Evolutionary conservation across 2,329 filamentous ascomycete species (phyloP).

Genomic region (Fusarium albosuccineum): DNA sequence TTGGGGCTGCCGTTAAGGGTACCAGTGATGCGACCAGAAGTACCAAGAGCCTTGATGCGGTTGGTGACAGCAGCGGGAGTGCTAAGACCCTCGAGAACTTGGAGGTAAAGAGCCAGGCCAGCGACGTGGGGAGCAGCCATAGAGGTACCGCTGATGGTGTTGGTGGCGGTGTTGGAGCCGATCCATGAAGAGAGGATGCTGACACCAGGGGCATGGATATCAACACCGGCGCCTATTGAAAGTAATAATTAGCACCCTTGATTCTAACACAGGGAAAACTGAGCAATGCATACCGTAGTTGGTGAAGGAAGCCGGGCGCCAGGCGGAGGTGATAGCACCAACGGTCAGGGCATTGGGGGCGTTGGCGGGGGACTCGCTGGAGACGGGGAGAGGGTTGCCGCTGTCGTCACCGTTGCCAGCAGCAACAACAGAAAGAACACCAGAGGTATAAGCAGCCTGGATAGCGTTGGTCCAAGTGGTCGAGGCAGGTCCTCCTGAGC

Average conservation of each 20-base stretch:
- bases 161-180: slow-evolving; percentile 50
- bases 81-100: slow-evolving; percentile 58
- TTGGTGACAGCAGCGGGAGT: slow-evolving; percentile 59
- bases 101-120: slow-evolving; percentile 57
- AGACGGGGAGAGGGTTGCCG: slow-evolving; percentile 52
- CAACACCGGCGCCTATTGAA: slow-evolving; percentile 45
- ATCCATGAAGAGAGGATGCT: slow-evolving; percentile 58
- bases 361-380: slow-evolving; percentile 60
- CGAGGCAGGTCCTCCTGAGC: slow-evolving; percentile 48
- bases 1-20: slow-evolving; percentile 57
- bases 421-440: slow-evolving; percentile 60
- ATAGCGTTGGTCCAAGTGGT: slow-evolving; percentile 57
- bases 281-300: slow-evolving; percentile 57
- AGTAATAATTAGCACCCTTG: slow-evolving; percentile 1
- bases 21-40: slow-evolving; percentile 55
- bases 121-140: slow-evolving; percentile 58
- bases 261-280: not conserved
- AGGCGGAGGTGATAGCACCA: slow-evolving; percentile 57
- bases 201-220: slow-evolving; percentile 59
- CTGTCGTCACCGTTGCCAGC: slow-evolving; percentile 58
- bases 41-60: slow-evolving; percentile 58
- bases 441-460: slow-evolving; percentile 53
- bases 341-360: slow-evolving; percentile 62
- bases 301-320: slow-evolving; percentile 59
- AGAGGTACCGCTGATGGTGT: slow-evolving; percentile 58